These are phyloP conservation scores for Trichosporon coremiiforme DNA, from an alignment of 1,284 basidiomycete genomes.

Conservation along the genomic window DNA sequence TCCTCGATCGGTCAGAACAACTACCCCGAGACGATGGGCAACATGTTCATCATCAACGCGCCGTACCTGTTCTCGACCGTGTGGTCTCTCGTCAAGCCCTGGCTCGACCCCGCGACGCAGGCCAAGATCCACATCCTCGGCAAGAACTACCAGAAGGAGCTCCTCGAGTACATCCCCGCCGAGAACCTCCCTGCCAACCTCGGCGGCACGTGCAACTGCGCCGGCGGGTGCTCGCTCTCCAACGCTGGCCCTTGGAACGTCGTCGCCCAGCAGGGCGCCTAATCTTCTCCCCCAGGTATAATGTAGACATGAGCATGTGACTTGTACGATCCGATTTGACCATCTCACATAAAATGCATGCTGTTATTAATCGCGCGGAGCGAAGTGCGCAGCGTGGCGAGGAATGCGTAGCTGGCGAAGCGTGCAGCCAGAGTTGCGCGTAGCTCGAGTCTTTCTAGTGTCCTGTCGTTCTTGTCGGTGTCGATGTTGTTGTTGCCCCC, in stretches of 20 bases:
- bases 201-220: slow-evolving; percentile 79
- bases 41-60: slow-evolving; percentile 93
- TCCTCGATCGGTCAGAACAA: slow-evolving; percentile 83
- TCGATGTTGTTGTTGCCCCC: neutral
- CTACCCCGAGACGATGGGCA: slow-evolving; percentile 93
- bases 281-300: neutral
- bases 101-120: slow-evolving; percentile 94
- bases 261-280: slow-evolving; percentile 20
- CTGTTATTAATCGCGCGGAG: neutral
- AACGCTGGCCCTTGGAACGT: slow-evolving; percentile 93
- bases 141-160: slow-evolving; percentile 63
- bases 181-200: slow-evolving; percentile 83
- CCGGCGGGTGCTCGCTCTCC: slow-evolving; percentile 79
- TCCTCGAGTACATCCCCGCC: slow-evolving; percentile 76
- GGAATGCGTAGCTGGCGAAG: no score
- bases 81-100: slow-evolving; percentile 87
- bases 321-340: neutral
- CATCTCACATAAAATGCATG: slow-evolving; percentile 1
- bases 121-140: slow-evolving; percentile 87
- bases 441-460: neutral
- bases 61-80: slow-evolving; percentile 89
- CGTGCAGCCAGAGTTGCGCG: no score
- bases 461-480: neutral
- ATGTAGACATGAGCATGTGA: slow-evolving; percentile 12
- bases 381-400: no score